Conservation (phyloP, 2,329 filamentous ascomycete species). For the Endoconidiophora polonica region DNA sequence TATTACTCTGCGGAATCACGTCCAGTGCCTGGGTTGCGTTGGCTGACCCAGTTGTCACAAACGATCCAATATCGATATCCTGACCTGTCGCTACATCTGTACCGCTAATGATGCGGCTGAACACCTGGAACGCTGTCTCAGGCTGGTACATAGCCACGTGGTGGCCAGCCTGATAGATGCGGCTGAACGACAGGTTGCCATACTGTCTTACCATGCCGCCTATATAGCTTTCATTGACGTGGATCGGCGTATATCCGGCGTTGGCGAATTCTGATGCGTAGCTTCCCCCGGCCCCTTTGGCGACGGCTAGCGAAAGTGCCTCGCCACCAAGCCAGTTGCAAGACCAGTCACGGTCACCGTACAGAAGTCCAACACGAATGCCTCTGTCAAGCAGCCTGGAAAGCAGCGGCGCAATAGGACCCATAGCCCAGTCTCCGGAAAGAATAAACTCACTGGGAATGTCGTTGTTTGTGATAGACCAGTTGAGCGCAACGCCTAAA, state of each 20-base stretch:
- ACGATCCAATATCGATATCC: constrained; percentile 32
- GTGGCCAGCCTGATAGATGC: constrained; percentile 51
- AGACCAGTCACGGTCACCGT: constrained; percentile 47
- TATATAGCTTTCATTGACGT: constrained; percentile 50
- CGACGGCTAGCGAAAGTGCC: constrained; percentile 48
- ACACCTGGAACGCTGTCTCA: constrained; percentile 40
- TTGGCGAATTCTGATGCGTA: constrained; percentile 40
- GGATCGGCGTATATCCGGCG: constrained; percentile 57
- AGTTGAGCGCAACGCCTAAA: constrained; percentile 47
- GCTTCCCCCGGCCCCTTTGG: constrained; percentile 27
- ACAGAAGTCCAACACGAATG: constrained; percentile 54
- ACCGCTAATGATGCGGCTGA: constrained; percentile 41
- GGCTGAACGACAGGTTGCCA: constrained; percentile 54
- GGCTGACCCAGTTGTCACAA: not conserved
- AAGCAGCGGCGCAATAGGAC: constrained; percentile 24
- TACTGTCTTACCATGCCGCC: constrained; percentile 61
- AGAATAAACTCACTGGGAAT: constrained; percentile 34
- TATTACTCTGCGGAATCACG: constrained; percentile 14
- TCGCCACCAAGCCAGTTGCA: constrained; percentile 62
- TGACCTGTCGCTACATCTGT: constrained; percentile 39
- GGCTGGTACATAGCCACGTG: constrained; percentile 45
- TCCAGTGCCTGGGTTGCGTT: not conserved
- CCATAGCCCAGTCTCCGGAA: constrained; percentile 6
- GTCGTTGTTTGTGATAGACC: constrained; percentile 45
- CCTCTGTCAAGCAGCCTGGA: constrained; percentile 43